phyloP scores from a whole-genome alignment of 2,329 filamentous ascomycete genomes.

The Ophioceras dolichostomum region DNA sequence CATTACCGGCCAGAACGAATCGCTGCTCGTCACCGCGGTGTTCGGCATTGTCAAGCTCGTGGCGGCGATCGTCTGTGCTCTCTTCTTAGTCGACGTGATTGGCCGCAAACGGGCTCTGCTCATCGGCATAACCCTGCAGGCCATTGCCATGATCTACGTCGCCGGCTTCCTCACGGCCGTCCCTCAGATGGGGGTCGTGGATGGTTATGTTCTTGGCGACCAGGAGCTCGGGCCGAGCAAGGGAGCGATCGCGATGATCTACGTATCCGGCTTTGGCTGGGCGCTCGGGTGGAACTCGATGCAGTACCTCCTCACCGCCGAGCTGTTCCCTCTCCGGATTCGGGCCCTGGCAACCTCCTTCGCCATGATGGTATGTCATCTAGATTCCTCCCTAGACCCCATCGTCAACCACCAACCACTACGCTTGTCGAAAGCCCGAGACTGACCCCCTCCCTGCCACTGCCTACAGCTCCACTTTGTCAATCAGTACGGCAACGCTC shows the following conservation, averaged over 20 bases:
- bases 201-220: constrained; percentile 31
- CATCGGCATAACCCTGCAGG: constrained; percentile 47
- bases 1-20: constrained; percentile 53
- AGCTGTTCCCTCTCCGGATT: constrained; percentile 65
- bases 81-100: constrained; percentile 70
- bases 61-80: constrained; percentile 54
- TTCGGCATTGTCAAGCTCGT: constrained; percentile 66
- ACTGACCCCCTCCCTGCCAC: too few species aligned
- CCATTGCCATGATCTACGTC: constrained; percentile 49
- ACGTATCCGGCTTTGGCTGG: constrained; percentile 56
- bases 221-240: constrained; percentile 44
- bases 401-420: too few species aligned
- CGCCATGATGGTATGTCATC: constrained; percentile 45
- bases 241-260: constrained; percentile 63
- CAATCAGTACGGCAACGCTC: constrained; percentile 67
- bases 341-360: constrained; percentile 58
- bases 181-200: constrained; percentile 37
- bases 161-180: constrained; percentile 50
- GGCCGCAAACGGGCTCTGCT: constrained; percentile 59
- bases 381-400: background rate
- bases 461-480: constrained; percentile 52
- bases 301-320: constrained; percentile 68
- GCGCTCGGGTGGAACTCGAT: constrained; percentile 63
- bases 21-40: constrained; percentile 60
- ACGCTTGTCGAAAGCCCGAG: too few species aligned